These are phyloP conservation scores for Tolypocladium cylindrosporum DNA, from an alignment of 2,329 filamentous ascomycete genomes.

Conservation along the genomic window DNA sequence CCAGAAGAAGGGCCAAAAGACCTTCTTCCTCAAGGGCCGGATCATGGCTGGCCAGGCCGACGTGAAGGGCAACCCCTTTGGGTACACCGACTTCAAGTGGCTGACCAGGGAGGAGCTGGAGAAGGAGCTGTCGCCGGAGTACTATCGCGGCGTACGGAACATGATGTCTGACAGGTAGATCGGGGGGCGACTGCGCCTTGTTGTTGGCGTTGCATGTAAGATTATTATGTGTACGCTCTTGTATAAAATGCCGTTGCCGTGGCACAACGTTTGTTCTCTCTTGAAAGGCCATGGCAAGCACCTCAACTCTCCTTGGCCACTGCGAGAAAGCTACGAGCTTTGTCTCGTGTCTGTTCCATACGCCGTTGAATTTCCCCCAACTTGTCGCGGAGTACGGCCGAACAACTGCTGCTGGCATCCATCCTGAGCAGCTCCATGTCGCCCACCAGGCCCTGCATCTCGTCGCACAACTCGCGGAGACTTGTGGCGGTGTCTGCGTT, in stretches of 20 bases:
- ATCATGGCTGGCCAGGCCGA: slow-evolving; percentile 97
- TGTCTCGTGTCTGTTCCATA: not conserved
- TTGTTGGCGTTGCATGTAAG: slow-evolving; percentile 3
- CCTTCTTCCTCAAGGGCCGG: slow-evolving; percentile 90
- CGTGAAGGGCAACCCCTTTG: slow-evolving; percentile 59
- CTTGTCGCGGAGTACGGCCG: not conserved
- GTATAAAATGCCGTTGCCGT: not conserved
- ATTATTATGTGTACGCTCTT: slow-evolving; percentile 1
- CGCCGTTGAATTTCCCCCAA: not conserved
- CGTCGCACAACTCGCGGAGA: not conserved
- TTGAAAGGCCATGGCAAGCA: not conserved
- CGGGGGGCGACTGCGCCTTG: not conserved
- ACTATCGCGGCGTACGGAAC: slow-evolving; percentile 67
- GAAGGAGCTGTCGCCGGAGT: slow-evolving; percentile 52
- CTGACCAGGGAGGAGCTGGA: slow-evolving; percentile 80
- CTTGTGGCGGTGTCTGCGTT: too few relatives aligned
- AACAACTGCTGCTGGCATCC: not conserved
- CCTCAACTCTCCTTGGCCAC: not conserved
- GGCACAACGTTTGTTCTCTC: not conserved
- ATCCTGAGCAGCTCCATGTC: not conserved
- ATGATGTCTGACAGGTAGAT: slow-evolving; percentile 71
- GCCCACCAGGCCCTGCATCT: not conserved
- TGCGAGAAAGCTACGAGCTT: not conserved
- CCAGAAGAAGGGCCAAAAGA: slow-evolving; percentile 58
- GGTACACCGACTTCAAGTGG: slow-evolving; percentile 82